These are phyloP conservation scores for Arthroderma uncinatum DNA, from an alignment of 2,329 filamentous ascomycete genomes.

Conservation along the genomic window DNA sequence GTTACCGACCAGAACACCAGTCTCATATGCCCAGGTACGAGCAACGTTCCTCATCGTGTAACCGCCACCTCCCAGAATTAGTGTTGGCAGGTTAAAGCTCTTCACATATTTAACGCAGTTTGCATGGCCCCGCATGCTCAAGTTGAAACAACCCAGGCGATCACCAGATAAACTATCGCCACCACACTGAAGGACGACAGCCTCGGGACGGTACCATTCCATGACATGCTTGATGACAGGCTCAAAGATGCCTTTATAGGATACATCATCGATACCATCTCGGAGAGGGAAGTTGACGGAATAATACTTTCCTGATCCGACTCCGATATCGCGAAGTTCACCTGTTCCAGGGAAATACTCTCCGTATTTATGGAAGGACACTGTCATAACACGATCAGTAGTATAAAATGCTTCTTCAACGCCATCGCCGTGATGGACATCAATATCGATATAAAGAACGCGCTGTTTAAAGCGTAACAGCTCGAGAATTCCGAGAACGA, in stretches of 20 bases:
- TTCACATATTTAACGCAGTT: constrained; percentile 61
- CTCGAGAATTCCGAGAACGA: constrained; percentile 55
- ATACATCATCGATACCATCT: constrained; percentile 56
- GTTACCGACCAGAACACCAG: constrained; percentile 69
- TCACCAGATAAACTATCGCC: constrained; percentile 58
- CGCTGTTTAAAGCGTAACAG: constrained; percentile 53
- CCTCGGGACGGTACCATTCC: constrained; percentile 57
- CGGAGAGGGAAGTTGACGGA: constrained; percentile 59
- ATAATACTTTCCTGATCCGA: constrained; percentile 56
- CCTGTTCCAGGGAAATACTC: constrained; percentile 62
- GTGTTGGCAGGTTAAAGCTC: constrained; percentile 53
- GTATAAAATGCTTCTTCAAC: constrained; percentile 63
- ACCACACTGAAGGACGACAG: constrained; percentile 58
- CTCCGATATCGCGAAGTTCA: constrained; percentile 57
- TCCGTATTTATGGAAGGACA: constrained; percentile 62
- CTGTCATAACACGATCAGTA: constrained; percentile 60
- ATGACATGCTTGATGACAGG: constrained; percentile 57
- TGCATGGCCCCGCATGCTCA: constrained; percentile 59
- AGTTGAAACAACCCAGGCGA: constrained; percentile 57
- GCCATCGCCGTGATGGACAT: constrained; percentile 57
- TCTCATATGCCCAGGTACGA: constrained; percentile 57
- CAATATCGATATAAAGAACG: constrained; percentile 56
- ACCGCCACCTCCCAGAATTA: constrained; percentile 56
- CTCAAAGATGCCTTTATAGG: constrained; percentile 59
- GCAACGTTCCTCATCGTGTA: constrained; percentile 58